Conservation (phyloP, 495 filamentous ascomycete species). For the Filosporella fistucella region DNA sequence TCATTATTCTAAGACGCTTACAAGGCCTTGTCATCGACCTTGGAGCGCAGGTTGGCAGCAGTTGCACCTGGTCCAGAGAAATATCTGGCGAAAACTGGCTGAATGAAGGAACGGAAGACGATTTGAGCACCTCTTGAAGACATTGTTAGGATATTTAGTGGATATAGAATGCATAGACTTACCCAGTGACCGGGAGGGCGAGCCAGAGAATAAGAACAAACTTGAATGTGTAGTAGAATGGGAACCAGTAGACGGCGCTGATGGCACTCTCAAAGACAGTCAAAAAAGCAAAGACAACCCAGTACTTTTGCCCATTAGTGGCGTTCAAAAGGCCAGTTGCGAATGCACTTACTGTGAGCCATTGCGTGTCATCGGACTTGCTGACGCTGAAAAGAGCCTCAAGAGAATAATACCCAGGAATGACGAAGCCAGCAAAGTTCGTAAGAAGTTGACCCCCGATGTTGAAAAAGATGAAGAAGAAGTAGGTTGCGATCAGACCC, state of each 20-base stretch:
- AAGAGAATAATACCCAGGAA: slow-evolving; percentile 95
- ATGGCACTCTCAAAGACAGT: slow-evolving; percentile 83
- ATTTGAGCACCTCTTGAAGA: slow-evolving; percentile 81
- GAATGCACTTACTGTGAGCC: slow-evolving; percentile 48
- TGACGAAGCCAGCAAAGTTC: slow-evolving; percentile 89
- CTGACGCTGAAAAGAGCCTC: slow-evolving; percentile 77
- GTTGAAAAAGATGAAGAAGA: slow-evolving; percentile 99
- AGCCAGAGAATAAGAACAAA: slow-evolving; percentile 96
- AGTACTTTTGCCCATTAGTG: slow-evolving; percentile 64
- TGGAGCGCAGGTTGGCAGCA: slow-evolving; percentile 83
- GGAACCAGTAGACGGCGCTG: slow-evolving; percentile 98
- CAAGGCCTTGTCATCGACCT: slow-evolving; percentile 66
- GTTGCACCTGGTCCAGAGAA: slow-evolving; percentile 71
- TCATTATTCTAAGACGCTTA: slow-evolving; percentile 21
- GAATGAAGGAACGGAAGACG: slow-evolving; percentile 93
- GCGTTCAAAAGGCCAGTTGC: slow-evolving; percentile 7
- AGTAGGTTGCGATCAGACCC: slow-evolving; percentile 80
- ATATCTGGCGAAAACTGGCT: slow-evolving; percentile 86
- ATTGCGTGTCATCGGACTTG: slow-evolving; percentile 91
- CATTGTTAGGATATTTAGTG: slow-evolving; percentile 23
- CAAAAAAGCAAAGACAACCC: slow-evolving; percentile 85
- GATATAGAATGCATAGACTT: slow-evolving; percentile 33
- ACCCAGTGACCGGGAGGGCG: slow-evolving; percentile 89
- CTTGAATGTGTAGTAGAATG: slow-evolving; percentile 99
- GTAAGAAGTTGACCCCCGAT: slow-evolving; percentile 94